A percentile compares a stretch with the other conserved stretches of the same genome.
Evolutionary conservation across 1,284 basidiomycete species (phyloP).

Genomic region (Xanthoconium separans): DNA sequence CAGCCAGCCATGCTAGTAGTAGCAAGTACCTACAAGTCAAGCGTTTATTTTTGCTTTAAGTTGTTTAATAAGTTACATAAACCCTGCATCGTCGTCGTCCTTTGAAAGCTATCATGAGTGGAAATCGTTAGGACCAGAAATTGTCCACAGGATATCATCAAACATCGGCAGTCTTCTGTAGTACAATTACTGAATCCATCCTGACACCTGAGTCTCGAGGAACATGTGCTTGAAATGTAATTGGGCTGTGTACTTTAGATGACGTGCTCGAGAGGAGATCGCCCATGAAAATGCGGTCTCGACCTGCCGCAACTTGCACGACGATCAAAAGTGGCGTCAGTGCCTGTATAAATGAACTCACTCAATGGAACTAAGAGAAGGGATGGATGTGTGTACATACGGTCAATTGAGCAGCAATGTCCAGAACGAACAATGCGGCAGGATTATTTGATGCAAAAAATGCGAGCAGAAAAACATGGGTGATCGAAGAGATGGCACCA

Average conservation of each 20-base stretch:
- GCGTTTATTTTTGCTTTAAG: too few species aligned
- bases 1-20: too few species aligned
- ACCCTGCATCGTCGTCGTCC: too few species aligned
- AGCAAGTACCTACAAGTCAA: too few species aligned
- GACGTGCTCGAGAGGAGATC: not conserved
- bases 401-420: not conserved
- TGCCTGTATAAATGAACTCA: not conserved
- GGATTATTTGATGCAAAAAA: not conserved
- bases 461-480: not conserved
- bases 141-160: too few species aligned
- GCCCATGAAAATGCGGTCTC: not conserved
- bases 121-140: too few species aligned
- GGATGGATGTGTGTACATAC: not conserved
- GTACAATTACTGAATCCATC: too few species aligned
- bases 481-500: not conserved
- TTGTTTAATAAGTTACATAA: too few species aligned
- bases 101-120: too few species aligned
- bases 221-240: not conserved
- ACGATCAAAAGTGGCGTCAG: not conserved
- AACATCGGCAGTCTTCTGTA: too few species aligned
- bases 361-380: not conserved
- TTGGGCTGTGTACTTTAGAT: not conserved
- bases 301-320: not conserved
- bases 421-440: not conserved
- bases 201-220: not conserved